phyloP scores from a whole-genome alignment of 2,329 filamentous ascomycete species.

The Aspergillus versicolor region DNA sequence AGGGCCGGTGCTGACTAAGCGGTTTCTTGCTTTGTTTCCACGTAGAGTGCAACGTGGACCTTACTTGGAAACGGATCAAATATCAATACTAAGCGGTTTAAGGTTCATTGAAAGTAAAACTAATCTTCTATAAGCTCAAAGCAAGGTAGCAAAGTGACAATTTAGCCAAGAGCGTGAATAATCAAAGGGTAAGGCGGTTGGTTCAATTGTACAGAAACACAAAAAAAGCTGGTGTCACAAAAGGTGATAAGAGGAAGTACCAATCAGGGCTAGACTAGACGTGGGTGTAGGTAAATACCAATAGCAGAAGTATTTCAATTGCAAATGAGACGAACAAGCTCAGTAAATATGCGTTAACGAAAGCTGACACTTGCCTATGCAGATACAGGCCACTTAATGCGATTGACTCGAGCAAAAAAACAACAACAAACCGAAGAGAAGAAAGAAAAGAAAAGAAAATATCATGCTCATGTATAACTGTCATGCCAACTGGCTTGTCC shows the following conservation, averaged over 20 bases:
- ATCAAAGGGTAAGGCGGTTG: background rate
- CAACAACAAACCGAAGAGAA: slow-evolving; percentile 4
- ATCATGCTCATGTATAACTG: slow-evolving; percentile 29
- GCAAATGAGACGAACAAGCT: slow-evolving; percentile 24
- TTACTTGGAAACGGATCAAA: no score
- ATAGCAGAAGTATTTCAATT: background rate
- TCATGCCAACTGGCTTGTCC: slow-evolving; percentile 20
- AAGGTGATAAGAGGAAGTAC: background rate
- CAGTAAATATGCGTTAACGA: slow-evolving; percentile 18
- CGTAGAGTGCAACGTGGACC: no score
- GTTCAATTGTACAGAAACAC: background rate
- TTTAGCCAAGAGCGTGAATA: background rate
- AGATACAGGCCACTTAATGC: slow-evolving; percentile 13
- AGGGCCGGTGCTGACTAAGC: slow-evolving; percentile 6
- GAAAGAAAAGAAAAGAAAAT: slow-evolving; percentile 14
- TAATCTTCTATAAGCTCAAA: background rate
- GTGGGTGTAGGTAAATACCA: background rate
- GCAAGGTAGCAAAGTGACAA: background rate
- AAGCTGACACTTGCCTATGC: slow-evolving; percentile 15
- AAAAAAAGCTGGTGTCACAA: background rate
- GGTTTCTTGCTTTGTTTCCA: background rate
- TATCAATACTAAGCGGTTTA: no score
- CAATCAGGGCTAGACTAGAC: no score
- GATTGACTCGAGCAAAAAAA: slow-evolving; percentile 4
- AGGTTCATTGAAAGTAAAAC: background rate